Base-by-base conservation (phyloP, 169 alveolate species). In the Plasmodium yoelii region DNA sequence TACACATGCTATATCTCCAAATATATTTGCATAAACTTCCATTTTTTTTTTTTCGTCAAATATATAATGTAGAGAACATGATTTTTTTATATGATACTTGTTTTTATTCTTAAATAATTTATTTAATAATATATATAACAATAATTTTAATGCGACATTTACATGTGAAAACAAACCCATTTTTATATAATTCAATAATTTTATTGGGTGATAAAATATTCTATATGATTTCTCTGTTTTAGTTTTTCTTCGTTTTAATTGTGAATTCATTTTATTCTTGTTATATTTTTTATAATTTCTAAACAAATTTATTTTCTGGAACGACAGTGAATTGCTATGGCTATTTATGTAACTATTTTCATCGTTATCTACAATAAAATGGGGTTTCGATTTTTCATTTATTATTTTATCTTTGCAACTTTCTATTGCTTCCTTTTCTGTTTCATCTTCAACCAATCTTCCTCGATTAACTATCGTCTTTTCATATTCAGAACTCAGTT, bases 151-250 rank as follows among this genome's bases (percentile, higher is more conserved):
- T 5, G 91, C 86, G 6, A 86, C 22, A 70, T 59, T n/a, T 53
- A 86, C 91, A 56, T 86, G 91, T 9, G 87, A 69, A 49, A 86
- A 86, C 34, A 86, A 28, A 13, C 91, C 91, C 8, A 86, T 55
- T 2, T 86, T 86, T 51, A 86, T 44, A 63, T 86, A 86, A 34
- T 68, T 70, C 44, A 86, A 39, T 26, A 86, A 42, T n/a, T 59
- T n/a, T 13, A 68, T 19, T 28, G 91, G 91, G 24, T 86, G 91
- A 70, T 70, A 86, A 60, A 86, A 86, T 2, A 86, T 57, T 15
- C 47, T 47, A n/a, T 59, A 51, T 77, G 22, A 12, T 39, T 60
- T 18, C 5, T 18, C 34, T 34, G 7, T 34, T 34, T 34, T 1
- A 34, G 42, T 4, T 59, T 15, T 59, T 60, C n/a, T 22, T 67